Base-by-base conservation (phyloP, 176 grass and related monocot species). In the Avena atlantica region DNA sequence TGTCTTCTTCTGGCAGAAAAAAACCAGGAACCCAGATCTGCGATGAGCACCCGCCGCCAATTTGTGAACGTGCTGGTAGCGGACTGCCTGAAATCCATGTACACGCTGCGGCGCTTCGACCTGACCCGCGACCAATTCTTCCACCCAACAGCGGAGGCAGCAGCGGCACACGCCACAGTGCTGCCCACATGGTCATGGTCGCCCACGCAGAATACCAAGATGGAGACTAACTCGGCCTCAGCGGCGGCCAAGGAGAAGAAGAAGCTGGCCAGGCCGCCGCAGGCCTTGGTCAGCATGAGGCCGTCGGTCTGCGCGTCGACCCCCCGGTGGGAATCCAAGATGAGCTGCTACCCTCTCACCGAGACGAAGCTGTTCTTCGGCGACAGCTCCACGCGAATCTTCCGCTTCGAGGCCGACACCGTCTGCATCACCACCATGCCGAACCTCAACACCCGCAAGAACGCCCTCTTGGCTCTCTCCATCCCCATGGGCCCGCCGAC, bases 51-150 rank as follows among this genome's bases (percentile, higher is more conserved):
- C 42, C 40, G 70, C 10, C 70, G n/a, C 21, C 21, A 25, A 12
- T 49, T 74, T 24, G 44, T 74, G 9, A 74, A 74, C 44, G 2
- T 74, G 11, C 70, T 73, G 70, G 44, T 74, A n/a, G 48, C n/a
- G 44, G 70, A 49, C 45, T 3, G 70, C 70, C 11, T 0, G n/a
- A 49, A 74, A 49, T 1, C 2, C 44, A 74, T 23, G 44, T 74
- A 49, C 70, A 48, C 12, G n/a, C 44, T 49, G 70, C 70, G 70
- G 70, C 70, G 70, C 70, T 73, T 73, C 70, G 70, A 48, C 20
- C 37, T 73, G 20, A 21, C 4, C 10, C 70, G n/a, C 70, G 48
- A 73, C 70, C 70, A 73, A 2, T 73, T 73, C 68, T 73, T 73
- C 70, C 42, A 73, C 20, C 20, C 70, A 14, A 48, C 70, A 20